Evolutionary conservation across 257 asterid species (phyloP).

Genomic region (Jaltomata sinuosa): DNA sequence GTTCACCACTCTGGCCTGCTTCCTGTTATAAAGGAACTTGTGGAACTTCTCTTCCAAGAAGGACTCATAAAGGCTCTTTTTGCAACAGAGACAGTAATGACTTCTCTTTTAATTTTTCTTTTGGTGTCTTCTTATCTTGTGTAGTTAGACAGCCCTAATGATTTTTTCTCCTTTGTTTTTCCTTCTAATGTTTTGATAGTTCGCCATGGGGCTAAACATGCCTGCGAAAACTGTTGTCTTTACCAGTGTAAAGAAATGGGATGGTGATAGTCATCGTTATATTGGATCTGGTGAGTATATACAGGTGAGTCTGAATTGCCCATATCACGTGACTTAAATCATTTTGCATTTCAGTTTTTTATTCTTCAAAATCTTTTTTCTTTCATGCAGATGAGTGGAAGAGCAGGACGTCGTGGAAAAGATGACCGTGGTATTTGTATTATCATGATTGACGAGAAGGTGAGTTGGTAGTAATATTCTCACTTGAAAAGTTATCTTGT

Average conservation of each 20-base stretch:
- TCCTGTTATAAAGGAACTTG: slow-evolving; percentile 92
- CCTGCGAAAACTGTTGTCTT: slow-evolving; percentile 99
- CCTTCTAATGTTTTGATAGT: slow-evolving; percentile 28
- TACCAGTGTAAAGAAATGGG: slow-evolving; percentile 92
- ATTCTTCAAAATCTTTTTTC: slow-evolving; percentile 8
- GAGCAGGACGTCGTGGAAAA: slow-evolving; percentile 99
- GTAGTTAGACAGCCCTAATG: not conserved
- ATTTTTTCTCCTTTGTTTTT: slow-evolving; percentile 11
- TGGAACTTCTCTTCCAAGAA: slow-evolving; percentile 97
- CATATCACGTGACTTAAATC: not conserved
- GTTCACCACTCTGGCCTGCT: slow-evolving; percentile 99
- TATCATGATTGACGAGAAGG: slow-evolving; percentile 94
- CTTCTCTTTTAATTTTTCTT: not conserved
- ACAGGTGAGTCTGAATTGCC: slow-evolving; percentile 54
- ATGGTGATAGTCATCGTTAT: slow-evolving; percentile 94
- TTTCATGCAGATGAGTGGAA: slow-evolving; percentile 86
- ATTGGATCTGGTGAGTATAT: slow-evolving; percentile 98
- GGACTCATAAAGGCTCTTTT: slow-evolving; percentile 97
- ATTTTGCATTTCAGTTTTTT: not conserved
- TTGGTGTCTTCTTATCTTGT: not conserved
- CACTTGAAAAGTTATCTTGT: not conserved
- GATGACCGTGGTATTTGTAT: slow-evolving; percentile 93
- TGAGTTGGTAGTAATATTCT: slow-evolving; percentile 2
- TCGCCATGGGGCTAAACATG: slow-evolving; percentile 99
- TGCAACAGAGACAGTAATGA: slow-evolving; percentile 92